Evolutionary conservation across 1,284 basidiomycete genomes (phyloP).

Genomic region (Golubevia sp.): DNA sequence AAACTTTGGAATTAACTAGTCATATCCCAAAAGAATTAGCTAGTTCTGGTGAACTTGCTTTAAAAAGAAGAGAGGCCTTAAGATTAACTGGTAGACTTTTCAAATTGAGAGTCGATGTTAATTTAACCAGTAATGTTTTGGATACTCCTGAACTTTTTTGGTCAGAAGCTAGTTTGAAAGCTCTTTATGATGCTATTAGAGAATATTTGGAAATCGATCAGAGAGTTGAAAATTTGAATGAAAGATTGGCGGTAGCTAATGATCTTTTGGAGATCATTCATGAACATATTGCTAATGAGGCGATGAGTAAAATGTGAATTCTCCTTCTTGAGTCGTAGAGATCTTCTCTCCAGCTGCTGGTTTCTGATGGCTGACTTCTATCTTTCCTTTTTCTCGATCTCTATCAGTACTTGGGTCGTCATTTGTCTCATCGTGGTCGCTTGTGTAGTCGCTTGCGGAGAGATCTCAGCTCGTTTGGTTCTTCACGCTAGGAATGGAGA

Average conservation of each 20-base stretch:
- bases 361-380: background rate
- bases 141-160: constrained; percentile 94
- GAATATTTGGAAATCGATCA: constrained; percentile 92
- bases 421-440: constrained; percentile 92
- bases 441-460: constrained; percentile 82
- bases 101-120: constrained; percentile 85
- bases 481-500: too few species aligned
- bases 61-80: constrained; percentile 81
- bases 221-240: constrained; percentile 84
- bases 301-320: constrained; percentile 68
- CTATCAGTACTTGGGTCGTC: constrained; percentile 76
- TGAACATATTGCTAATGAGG: constrained; percentile 85
- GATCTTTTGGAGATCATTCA: constrained; percentile 85
- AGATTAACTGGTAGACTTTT: constrained; percentile 86
- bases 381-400: background rate
- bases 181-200: constrained; percentile 86
- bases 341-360: background rate
- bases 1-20: constrained; percentile 77
- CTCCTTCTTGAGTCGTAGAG: background rate
- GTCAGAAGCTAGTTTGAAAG: constrained; percentile 87
- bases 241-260: constrained; percentile 82
- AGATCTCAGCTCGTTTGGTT: constrained; percentile 78
- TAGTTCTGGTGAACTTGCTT: constrained; percentile 74
- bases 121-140: constrained; percentile 89
- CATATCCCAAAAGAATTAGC: constrained; percentile 86